These are phyloP conservation scores for Leccinum pellstonianum DNA, from an alignment of 768 basidiomycete species.

Conservation along the genomic window DNA sequence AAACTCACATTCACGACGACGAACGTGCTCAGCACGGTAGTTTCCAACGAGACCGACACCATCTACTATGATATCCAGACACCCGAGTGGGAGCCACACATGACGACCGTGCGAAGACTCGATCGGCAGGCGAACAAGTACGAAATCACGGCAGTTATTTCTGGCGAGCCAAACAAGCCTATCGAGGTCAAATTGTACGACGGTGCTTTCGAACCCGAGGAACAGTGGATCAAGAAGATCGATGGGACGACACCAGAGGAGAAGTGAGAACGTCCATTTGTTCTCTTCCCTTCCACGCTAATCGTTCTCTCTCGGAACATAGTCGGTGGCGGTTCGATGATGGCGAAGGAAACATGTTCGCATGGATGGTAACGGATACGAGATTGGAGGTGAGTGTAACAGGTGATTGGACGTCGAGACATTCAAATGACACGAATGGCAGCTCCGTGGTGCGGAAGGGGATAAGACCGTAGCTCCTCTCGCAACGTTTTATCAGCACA, in stretches of 20 bases:
- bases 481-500: constrained; percentile 36
- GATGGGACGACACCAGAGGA: constrained; percentile 14
- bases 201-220: constrained; percentile 25
- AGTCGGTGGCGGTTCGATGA: constrained; percentile 28
- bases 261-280: constrained; percentile 8
- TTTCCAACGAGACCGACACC: constrained; percentile 38
- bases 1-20: constrained; percentile 40
- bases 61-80: constrained; percentile 43
- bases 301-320: background rate
- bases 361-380: constrained; percentile 16
- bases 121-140: constrained; percentile 32
- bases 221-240: constrained; percentile 32
- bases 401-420: background rate
- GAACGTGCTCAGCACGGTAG: constrained; percentile 36
- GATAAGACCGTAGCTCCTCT: constrained; percentile 28
- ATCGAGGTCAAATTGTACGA: constrained; percentile 32
- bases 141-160: constrained; percentile 32
- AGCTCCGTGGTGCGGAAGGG: constrained; percentile 30
- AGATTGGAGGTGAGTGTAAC: constrained; percentile 13
- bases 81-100: constrained; percentile 35
- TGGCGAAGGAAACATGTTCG: constrained; percentile 21
- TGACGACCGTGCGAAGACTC: constrained; percentile 36
- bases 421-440: background rate
- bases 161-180: constrained; percentile 31
- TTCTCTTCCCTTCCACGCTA: background rate